phyloP scores from a whole-genome alignment of 345 rosid genomes.

The Hibiscus mutabilis region DNA sequence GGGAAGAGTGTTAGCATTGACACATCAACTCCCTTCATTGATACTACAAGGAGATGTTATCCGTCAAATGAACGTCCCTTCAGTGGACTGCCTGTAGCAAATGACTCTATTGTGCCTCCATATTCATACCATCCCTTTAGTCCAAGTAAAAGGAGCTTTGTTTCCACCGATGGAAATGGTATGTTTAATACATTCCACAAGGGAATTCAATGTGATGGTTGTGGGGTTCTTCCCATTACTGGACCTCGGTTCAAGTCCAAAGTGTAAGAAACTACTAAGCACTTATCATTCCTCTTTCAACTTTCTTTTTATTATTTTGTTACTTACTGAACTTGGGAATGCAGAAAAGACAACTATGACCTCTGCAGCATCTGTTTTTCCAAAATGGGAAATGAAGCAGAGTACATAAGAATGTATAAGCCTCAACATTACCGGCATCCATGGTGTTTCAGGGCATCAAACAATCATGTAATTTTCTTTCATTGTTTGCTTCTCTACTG shows the following conservation, averaged over 20 bases:
- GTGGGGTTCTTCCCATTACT: slow-evolving; percentile 83
- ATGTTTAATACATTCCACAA: slow-evolving; percentile 54
- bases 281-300: background rate
- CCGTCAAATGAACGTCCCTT: slow-evolving; percentile 47
- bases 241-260: slow-evolving; percentile 87
- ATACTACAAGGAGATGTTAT: background rate
- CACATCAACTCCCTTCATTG: slow-evolving; percentile 11
- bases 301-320: background rate
- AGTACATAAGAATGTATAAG: slow-evolving; percentile 62
- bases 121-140: background rate
- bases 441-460: slow-evolving; percentile 26
- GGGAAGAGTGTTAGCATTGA: slow-evolving; percentile 13
- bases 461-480: slow-evolving; percentile 23
- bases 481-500: slow-evolving; percentile 6
- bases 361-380: slow-evolving; percentile 80
- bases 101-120: slow-evolving; percentile 12
- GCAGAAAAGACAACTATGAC: slow-evolving; percentile 77
- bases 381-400: slow-evolving; percentile 57
- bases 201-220: slow-evolving; percentile 82
- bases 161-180: slow-evolving; percentile 18
- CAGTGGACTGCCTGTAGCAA: slow-evolving; percentile 35
- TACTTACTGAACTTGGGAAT: slow-evolving; percentile 2
- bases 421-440: slow-evolving; percentile 35
- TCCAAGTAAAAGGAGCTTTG: slow-evolving; percentile 26
- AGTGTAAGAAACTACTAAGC: slow-evolving; percentile 50